Evolutionary conservation across 768 basidiomycete genomes (phyloP).

Genomic region (Chlorophyllum brunneum): DNA sequence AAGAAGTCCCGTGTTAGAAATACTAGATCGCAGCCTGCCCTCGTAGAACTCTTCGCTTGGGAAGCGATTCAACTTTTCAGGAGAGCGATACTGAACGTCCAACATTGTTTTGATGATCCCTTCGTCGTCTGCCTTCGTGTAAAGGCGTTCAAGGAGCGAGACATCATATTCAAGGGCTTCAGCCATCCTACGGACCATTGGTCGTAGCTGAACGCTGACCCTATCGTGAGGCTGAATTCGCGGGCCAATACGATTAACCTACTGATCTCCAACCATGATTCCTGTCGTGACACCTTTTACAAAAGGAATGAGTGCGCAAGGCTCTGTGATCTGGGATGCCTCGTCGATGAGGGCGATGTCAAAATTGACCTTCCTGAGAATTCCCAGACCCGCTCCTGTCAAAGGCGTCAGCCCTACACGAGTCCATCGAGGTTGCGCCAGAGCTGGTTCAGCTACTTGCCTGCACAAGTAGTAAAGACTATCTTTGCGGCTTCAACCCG

Average conservation of each 20-base stretch:
- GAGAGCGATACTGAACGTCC: slow-evolving; percentile 67
- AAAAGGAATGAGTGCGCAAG: slow-evolving; percentile 60
- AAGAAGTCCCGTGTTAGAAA: slow-evolving; percentile 32
- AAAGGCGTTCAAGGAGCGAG: slow-evolving; percentile 60
- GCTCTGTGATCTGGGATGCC: slow-evolving; percentile 68
- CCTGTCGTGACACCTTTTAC: slow-evolving; percentile 59
- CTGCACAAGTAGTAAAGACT: slow-evolving; percentile 65
- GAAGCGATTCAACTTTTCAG: slow-evolving; percentile 51
- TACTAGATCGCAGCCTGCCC: slow-evolving; percentile 44
- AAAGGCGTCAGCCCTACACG: not conserved
- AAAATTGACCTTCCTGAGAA: slow-evolving; percentile 52
- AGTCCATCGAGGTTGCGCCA: not conserved
- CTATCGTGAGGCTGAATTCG: not conserved
- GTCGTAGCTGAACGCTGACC: slow-evolving; percentile 63
- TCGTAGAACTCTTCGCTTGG: slow-evolving; percentile 66
- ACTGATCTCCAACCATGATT: slow-evolving; percentile 71
- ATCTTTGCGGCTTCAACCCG: slow-evolving; percentile 53
- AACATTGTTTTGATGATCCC: slow-evolving; percentile 58
- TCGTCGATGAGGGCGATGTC: slow-evolving; percentile 65
- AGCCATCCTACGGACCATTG: slow-evolving; percentile 58
- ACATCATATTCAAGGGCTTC: slow-evolving; percentile 54
- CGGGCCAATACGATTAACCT: slow-evolving; percentile 21
- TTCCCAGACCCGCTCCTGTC: slow-evolving; percentile 52
- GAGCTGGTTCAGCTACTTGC: slow-evolving; percentile 20
- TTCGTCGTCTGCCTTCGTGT: slow-evolving; percentile 29